Base-by-base conservation (phyloP, 768 basidiomycete genomes). In the Porphyrellus cyaneotinctus region DNA sequence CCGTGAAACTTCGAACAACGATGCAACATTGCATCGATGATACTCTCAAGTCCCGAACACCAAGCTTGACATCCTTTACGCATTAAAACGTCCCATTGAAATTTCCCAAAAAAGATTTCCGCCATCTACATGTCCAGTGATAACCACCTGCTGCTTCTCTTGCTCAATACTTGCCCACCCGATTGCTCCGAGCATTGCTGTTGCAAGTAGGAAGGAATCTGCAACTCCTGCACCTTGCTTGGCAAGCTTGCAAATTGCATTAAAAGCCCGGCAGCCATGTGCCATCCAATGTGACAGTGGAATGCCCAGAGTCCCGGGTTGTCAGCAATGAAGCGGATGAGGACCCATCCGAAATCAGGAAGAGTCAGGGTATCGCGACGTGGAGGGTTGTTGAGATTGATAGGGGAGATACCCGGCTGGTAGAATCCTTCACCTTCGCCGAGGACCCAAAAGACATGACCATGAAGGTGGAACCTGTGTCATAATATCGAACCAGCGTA, bases 301-400 rank as follows among this genome's bases (percentile, higher is more conserved):
- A 78, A 73, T 1, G 74, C 72, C 75, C 75, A 78, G 35, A 74
- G 51, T 28, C 76, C 76, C 0, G 76, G 72, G 49, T 76, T 76
- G 58, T 77, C 74, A 6, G 70, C 68, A 15, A 74, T 62, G 52
- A 75, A 76, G 28, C 77, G 71, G 20, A 78, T 64, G 17, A 65
- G 62, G 26, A 66, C 57, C 60, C 64, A 77, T 26, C 68, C 67
- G 51, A 59, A 75, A 18, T 69, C 69, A 1, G 74, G 75, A 37
- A 78, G 53, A 33, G 74, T 63, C 15, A 75, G 51, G 1, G 75
- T 76, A 57, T 78, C 77, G 10, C 75, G 65, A 12, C 74, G 65
- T 51, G 75, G 66, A 9, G 75, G 71, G 47, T 76, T 71, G 51
- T 50, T 64, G 42, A 65, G 64, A 36, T 66, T 70, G 44, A 78